Evolutionary conservation across 768 basidiomycete species (phyloP), one percentile per base, ranked within the genome.

Genomic region (Cystobasidium onofrii): DNA sequence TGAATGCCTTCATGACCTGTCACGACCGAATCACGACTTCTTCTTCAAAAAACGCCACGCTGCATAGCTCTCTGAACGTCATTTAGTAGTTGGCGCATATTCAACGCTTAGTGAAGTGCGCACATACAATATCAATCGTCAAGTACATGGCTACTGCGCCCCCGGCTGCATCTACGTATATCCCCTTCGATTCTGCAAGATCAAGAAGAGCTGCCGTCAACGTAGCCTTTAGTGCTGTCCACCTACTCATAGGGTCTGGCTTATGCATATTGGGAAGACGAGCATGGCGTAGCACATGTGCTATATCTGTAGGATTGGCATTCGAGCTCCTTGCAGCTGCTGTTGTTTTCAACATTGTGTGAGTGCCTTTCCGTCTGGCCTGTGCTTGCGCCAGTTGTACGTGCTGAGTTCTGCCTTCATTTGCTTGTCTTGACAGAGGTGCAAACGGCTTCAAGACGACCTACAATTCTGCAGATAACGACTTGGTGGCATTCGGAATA

Each of bases 271-370:
- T n/a, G 17, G 73, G 73, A 7, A 46, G 73, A 12, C 25, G 73
- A n/a, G 31, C 23, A 6, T 74, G 73, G 67, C 57, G 67, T 12
- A 15, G 39, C 15, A 65, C 73, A 7, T 71, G 66, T 4, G 72
- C 55, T 0, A 20, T 74, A 18, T 69, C 62, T 2, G 1, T 46
- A 4, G 64, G 69, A 1, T 41, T 76, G 1, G 62, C 67, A 1
- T 6, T 73, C 62, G 63, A 74, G 44, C 52, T 74, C 29, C 1
- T 76, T 23, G 61, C 64, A 13, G 64, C 63, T 60, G 34, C 69
- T 60, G 34, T 62, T 9, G 12, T 70, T 50, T 54, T 74, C 64
- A 71, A 76, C 69, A 46, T 50, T 23, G 15, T 60, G 17, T 43
- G 33, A 27, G 20, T 52, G n/a, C 9, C 15, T 31, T 31, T 34